A percentile compares a stretch with the other conserved stretches of the same genome.
Conservation (phyloP, 1,284 basidiomycete species). For the Apiotrichum sp. region DNA sequence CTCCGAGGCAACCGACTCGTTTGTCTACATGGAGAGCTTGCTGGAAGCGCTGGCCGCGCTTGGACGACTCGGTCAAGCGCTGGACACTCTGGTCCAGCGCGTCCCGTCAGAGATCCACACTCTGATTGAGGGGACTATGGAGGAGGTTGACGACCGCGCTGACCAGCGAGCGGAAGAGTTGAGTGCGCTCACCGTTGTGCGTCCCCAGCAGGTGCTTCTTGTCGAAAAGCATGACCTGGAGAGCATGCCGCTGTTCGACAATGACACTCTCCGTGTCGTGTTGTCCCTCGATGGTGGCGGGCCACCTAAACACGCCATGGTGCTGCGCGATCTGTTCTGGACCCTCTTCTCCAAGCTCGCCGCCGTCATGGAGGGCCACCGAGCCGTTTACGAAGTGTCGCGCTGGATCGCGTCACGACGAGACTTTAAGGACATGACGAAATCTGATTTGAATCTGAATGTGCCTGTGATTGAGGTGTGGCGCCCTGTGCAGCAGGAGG, state of each 20-base stretch:
- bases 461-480: conserved; percentile 84
- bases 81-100: conserved; percentile 80
- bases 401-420: conserved; percentile 78
- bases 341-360: conserved; percentile 94
- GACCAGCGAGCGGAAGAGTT: conserved; percentile 52
- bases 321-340: conserved; percentile 93
- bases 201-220: conserved; percentile 18
- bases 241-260: conserved; percentile 19
- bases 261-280: conserved; percentile 57
- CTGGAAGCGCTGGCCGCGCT: conserved; percentile 86
- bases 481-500: conserved; percentile 84
- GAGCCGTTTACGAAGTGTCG: conserved; percentile 86
- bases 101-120: conserved; percentile 70
- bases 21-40: conserved; percentile 87
- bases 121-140: conserved; percentile 15
- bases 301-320: conserved; percentile 71
- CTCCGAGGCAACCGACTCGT: conserved; percentile 52
- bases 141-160: conserved; percentile 15
- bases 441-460: conserved; percentile 58
- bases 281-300: conserved; percentile 65
- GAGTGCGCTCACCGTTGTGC: conserved; percentile 15
- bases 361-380: conserved; percentile 87
- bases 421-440: conserved; percentile 78
- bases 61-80: conserved; percentile 75
- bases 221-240: conserved; percentile 12